Percentiles rank a stretch among this genome's conserved stretches.
phyloP scores from a whole-genome alignment of 768 basidiomycete genomes.

The Baorangia bicolor region DNA sequence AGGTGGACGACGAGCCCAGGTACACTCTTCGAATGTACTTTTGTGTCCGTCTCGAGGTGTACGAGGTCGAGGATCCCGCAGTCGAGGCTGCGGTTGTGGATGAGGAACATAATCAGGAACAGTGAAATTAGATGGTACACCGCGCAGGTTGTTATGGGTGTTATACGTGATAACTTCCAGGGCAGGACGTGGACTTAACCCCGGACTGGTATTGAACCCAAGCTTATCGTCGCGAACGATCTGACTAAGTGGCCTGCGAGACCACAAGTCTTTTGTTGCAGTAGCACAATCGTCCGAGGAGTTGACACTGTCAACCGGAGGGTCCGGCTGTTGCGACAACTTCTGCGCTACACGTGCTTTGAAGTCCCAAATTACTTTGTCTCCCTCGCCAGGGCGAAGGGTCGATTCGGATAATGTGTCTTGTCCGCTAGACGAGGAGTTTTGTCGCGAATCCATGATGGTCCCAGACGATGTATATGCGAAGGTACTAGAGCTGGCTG shows the following conservation, averaged over 20 bases:
- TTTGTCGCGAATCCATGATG: slow-evolving; percentile 24
- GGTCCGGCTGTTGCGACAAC: slow-evolving; percentile 16
- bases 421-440: slow-evolving; percentile 31
- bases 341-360: slow-evolving; percentile 19
- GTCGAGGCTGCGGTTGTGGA: slow-evolving; percentile 12
- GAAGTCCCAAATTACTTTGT: slow-evolving; percentile 32
- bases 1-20: slow-evolving; percentile 88
- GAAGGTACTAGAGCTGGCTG: slow-evolving; percentile 30
- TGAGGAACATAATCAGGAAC: slow-evolving; percentile 18
- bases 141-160: slow-evolving; percentile 13
- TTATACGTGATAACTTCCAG: slow-evolving; percentile 32
- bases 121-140: slow-evolving; percentile 19
- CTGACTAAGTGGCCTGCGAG: slow-evolving; percentile 33
- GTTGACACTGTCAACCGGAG: slow-evolving; percentile 19
- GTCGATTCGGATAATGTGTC: slow-evolving; percentile 35
- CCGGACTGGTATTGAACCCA: slow-evolving; percentile 15
- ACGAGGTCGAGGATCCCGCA: slow-evolving; percentile 24
- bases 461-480: slow-evolving; percentile 30
- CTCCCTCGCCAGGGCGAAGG: slow-evolving; percentile 32
- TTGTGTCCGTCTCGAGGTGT: slow-evolving; percentile 29
- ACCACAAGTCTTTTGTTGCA: slow-evolving; percentile 31
- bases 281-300: slow-evolving; percentile 32
- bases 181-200: slow-evolving; percentile 26
- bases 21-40: slow-evolving; percentile 64
- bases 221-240: slow-evolving; percentile 21